These are phyloP conservation scores for Blastomyces parvus DNA, from an alignment of 2,329 filamentous ascomycete species.

Conservation along the genomic window DNA sequence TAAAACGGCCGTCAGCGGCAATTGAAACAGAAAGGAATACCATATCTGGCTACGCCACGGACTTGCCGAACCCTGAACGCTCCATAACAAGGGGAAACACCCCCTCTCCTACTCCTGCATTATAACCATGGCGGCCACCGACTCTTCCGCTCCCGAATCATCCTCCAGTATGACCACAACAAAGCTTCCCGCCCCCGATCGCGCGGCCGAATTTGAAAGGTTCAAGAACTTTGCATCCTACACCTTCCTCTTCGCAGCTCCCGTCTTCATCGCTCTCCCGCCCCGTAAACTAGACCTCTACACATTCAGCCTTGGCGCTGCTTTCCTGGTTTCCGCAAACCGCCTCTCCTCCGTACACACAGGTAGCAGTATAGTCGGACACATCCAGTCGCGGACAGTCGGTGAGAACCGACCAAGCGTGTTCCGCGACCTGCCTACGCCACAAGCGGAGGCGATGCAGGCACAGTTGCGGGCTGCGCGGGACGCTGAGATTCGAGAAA, in stretches of 20 bases:
- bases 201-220: constrained; percentile 30
- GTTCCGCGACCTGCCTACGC: constrained; percentile 15
- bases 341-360: constrained; percentile 38
- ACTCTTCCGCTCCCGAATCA: neutral
- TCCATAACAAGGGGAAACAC: neutral
- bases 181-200: constrained; percentile 15
- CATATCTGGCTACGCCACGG: neutral
- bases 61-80: neutral
- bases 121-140: neutral
- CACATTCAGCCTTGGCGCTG: constrained; percentile 45
- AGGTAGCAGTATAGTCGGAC: constrained; percentile 29
- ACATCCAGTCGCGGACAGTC: constrained; percentile 18
- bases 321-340: constrained; percentile 42
- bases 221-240: constrained; percentile 35
- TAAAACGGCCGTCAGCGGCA: neutral
- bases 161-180: constrained; percentile 8
- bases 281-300: constrained; percentile 55
- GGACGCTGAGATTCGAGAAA: constrained; percentile 18
- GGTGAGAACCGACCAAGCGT: constrained; percentile 7
- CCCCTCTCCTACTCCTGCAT: neutral
- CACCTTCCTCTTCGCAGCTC: constrained; percentile 43
- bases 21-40: neutral
- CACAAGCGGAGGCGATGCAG: constrained; percentile 17
- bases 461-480: constrained; percentile 15
- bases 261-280: constrained; percentile 46